Evolutionary conservation across 2,329 filamentous ascomycete genomes (phyloP).

Genomic region (Xylariaceae sp.): DNA sequence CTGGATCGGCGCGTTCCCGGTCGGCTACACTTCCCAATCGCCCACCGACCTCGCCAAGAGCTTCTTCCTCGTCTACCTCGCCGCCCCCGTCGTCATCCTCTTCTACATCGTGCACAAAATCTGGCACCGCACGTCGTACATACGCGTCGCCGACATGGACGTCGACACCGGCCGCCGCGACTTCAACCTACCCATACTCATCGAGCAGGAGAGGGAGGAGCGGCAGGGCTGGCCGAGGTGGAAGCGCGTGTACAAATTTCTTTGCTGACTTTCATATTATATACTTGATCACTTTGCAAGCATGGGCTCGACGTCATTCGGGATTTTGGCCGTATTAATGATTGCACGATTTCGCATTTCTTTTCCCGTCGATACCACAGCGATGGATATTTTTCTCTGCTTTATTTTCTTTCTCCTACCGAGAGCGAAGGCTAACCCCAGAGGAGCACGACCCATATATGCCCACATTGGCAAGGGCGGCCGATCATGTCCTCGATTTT

Average conservation of each 20-base stretch:
- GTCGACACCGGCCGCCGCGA: slow-evolving; percentile 79
- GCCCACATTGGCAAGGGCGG: no score
- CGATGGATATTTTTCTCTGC: no score
- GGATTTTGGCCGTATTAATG: no score
- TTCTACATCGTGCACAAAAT: slow-evolving; percentile 75
- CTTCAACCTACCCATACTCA: slow-evolving; percentile 71
- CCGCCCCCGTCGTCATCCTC: slow-evolving; percentile 59
- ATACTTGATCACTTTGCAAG: no score
- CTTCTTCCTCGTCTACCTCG: slow-evolving; percentile 71
- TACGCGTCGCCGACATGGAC: slow-evolving; percentile 73
- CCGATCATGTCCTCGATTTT: no score
- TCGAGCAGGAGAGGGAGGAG: slow-evolving; percentile 77
- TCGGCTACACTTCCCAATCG: slow-evolving; percentile 48
- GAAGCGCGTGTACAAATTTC: slow-evolving; percentile 69
- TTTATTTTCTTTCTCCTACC: no score
- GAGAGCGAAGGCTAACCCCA: no score
- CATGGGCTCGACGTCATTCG: no score
- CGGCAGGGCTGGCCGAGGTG: slow-evolving; percentile 64
- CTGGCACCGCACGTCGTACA: slow-evolving; percentile 61
- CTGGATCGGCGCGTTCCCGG: slow-evolving; percentile 78
- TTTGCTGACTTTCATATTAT: no score
- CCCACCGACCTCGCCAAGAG: slow-evolving; percentile 46
- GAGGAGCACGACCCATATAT: no score
- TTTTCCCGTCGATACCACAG: no score
- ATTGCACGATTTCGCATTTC: no score